Evolutionary conservation across 352 stramenopile species (phyloP).

Genomic region (Pseudoperonospora humuli): DNA sequence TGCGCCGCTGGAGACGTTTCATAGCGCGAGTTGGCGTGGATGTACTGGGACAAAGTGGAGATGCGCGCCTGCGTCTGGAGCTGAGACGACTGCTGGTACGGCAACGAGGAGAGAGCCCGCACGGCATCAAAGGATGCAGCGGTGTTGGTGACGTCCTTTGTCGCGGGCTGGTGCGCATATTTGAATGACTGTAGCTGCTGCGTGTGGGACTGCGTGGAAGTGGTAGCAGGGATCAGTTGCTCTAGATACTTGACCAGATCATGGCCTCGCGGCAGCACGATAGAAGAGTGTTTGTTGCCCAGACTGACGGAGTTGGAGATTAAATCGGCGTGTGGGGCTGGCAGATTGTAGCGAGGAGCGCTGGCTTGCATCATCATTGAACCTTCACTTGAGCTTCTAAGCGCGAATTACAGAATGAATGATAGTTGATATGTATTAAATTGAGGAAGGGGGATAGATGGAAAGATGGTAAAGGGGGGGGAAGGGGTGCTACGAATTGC

Average conservation of each 20-base stretch:
- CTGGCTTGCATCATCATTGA: slow-evolving; percentile 23
- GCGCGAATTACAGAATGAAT: slow-evolving; percentile 20
- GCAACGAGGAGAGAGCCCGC: slow-evolving; percentile 17
- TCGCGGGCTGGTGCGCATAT: slow-evolving; percentile 6
- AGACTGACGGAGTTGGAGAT: slow-evolving; percentile 48
- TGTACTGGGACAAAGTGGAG: slow-evolving; percentile 20
- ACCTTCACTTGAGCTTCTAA: slow-evolving; percentile 11
- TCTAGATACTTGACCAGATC: slow-evolving; percentile 45
- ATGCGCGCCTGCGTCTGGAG: slow-evolving; percentile 2
- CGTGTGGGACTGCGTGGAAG: background rate
- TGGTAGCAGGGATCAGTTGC: slow-evolving; percentile 22
- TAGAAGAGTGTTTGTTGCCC: slow-evolving; percentile 27
- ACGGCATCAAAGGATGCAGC: slow-evolving; percentile 13
- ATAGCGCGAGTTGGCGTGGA: slow-evolving; percentile 22
- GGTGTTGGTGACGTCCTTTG: slow-evolving; percentile 2
- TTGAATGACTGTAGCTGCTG: slow-evolving; percentile 8
- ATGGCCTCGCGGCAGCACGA: slow-evolving; percentile 43
- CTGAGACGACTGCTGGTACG: slow-evolving; percentile 9
- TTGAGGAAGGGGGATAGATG: background rate
- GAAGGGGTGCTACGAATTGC: background rate
- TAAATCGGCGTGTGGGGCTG: slow-evolving; percentile 16
- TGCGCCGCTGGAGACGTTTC: slow-evolving; percentile 9
- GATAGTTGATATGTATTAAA: slow-evolving; percentile 9
- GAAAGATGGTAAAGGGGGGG: background rate
- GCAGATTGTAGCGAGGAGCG: slow-evolving; percentile 9